A percentile compares a stretch with the other conserved stretches of the same genome.
phyloP scores from a whole-genome alignment of 129 eudicot species.

The Pulicaria dysenterica region DNA sequence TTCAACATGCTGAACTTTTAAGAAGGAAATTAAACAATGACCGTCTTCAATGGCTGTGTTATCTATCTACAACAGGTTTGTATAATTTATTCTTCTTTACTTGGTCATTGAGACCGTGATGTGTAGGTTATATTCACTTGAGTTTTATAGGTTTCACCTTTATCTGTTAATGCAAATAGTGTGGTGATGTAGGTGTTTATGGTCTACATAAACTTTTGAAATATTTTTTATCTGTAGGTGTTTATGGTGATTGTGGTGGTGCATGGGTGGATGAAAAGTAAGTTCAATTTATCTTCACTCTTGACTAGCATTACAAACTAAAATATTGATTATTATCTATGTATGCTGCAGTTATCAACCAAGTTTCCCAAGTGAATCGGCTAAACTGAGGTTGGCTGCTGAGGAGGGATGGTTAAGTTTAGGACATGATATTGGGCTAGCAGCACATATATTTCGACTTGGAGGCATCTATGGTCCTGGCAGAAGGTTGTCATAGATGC shows the following conservation, averaged over 20 bases:
- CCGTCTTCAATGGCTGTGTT: conserved; percentile 74
- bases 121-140: conserved; percentile 1
- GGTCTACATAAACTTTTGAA: conserved; percentile 35
- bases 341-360: conserved; percentile 50
- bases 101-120: not conserved
- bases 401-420: conserved; percentile 79
- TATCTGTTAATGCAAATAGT: conserved; percentile 22
- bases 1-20: conserved; percentile 56
- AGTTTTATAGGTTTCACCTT: not conserved
- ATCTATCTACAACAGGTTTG: conserved; percentile 83
- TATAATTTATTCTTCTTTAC: not conserved
- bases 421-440: conserved; percentile 57
- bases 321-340: conserved; percentile 1
- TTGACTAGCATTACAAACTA: not conserved
- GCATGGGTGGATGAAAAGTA: conserved; percentile 95
- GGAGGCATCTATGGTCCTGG: conserved; percentile 98
- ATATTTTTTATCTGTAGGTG: conserved; percentile 50
- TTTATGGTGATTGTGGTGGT: conserved; percentile 85
- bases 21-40: conserved; percentile 44
- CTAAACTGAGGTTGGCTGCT: conserved; percentile 71
- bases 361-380: conserved; percentile 42
- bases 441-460: conserved; percentile 75
- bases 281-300: conserved; percentile 17
- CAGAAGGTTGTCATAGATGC: conserved; percentile 62
- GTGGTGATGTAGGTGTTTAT: conserved; percentile 62